A percentile compares a stretch with the other conserved stretches of the same genome.
These are phyloP conservation scores for Zea luxurians DNA, from an alignment of 176 grass and related monocot species.

Conservation along the genomic window DNA sequence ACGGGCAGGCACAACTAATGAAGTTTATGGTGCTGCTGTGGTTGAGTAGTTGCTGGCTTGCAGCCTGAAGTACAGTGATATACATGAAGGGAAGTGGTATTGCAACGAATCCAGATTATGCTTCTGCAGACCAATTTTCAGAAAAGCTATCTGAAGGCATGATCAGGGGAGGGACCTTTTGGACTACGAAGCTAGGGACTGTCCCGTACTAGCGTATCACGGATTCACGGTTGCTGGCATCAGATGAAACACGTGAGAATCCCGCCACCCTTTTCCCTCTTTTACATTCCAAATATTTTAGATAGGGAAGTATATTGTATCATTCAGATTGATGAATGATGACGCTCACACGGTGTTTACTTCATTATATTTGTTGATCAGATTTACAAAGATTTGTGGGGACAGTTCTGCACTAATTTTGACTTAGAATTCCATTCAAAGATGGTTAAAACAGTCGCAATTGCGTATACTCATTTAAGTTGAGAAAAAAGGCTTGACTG, in stretches of 20 bases:
- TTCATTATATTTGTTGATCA: neutral
- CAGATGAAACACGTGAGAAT: slow-evolving; percentile 33
- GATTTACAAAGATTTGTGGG: slow-evolving; percentile 1
- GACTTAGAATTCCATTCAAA: slow-evolving; percentile 35
- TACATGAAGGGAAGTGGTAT: neutral
- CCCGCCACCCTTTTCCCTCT: neutral
- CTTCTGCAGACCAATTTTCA: slow-evolving; percentile 5
- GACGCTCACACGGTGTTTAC: neutral
- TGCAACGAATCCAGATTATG: slow-evolving; percentile 13
- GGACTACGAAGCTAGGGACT: slow-evolving; percentile 10
- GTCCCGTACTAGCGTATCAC: slow-evolving; percentile 5
- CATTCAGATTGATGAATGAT: slow-evolving; percentile 16
- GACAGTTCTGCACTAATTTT: slow-evolving; percentile 19
- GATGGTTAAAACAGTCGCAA: slow-evolving; percentile 8
- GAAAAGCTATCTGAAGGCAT: slow-evolving; percentile 54
- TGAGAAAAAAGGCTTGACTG: slow-evolving; percentile 7
- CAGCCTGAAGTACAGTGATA: slow-evolving; percentile 11
- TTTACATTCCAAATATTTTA: neutral
- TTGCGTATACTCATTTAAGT: neutral
- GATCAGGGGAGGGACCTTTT: slow-evolving; percentile 18
- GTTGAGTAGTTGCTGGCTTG: neutral
- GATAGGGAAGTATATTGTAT: slow-evolving; percentile 27
- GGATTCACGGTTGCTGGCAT: slow-evolving; percentile 23
- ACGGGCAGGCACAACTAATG: neutral
- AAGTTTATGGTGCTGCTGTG: neutral